Evolutionary conservation across 495 filamentous ascomycete species (phyloP), one percentile per base, ranked within the genome.

Genomic region (Haplographium delicatum): DNA sequence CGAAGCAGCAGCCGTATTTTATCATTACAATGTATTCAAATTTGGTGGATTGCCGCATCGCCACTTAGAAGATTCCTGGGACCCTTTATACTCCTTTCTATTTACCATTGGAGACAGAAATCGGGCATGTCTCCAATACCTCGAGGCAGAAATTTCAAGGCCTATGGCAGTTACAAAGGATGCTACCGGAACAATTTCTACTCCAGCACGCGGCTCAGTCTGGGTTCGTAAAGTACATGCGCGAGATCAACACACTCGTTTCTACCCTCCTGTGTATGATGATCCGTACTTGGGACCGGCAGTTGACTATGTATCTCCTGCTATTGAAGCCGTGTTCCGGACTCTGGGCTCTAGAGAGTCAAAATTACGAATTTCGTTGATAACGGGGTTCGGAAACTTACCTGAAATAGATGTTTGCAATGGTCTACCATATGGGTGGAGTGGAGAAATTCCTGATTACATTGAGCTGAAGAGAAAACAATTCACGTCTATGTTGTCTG

Each of bases 281-380:
- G 7, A n/a, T 8, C 5, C 4, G 4, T 31, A 11, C 6, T 15
- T 7, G 7, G 13, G 27, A 5, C 4, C 9, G 43, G 23, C 10
- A 6, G 18, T 39, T 4, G 46, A 49, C 23, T 41, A 41, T 28
- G 20, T 50, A 23, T 5, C 11, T 18, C 47, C 47, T 41, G 47
- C 47, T 41, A 41, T 50, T 20, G 33, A 50, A 31, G 47, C 47
- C 20, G 18, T 18, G 2, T 50, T 50, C 19, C 47, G 47, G 22
- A 15, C 42, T 23, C 37, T 50, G 9, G 47, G 47, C 20, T 20
- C 39, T 5, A 13, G 24, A 20, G 39, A 20, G 20, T 23, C 39
- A 4, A 42, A 18, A 18, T 23, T 42, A 13, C 39, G 39, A 23
- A 5, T 42, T 15, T 42, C 39, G 19, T 13, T 42, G 20, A 42